Evolutionary conservation across 108 stramenopile species (phyloP).

Genomic region (Epipyxis sp.): DNA sequence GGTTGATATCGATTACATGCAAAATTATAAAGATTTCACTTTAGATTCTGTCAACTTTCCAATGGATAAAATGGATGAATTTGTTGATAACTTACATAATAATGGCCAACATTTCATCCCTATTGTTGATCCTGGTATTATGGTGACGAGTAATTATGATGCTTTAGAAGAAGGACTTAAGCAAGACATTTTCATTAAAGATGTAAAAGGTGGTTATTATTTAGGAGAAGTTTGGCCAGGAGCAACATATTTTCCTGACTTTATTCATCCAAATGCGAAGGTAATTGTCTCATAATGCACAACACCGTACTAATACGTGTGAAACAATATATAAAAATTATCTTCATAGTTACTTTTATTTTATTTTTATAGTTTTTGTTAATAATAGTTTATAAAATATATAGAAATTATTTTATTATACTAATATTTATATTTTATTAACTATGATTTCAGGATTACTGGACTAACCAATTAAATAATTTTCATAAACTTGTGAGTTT

Average conservation of each 20-base stretch:
- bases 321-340: too few species aligned
- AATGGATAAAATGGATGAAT: neutral
- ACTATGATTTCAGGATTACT: constrained; percentile 37
- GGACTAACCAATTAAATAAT: constrained; percentile 33
- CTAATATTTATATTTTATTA: too few species aligned
- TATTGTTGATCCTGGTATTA: constrained; percentile 47
- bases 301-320: neutral
- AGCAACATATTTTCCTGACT: constrained; percentile 39
- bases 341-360: too few species aligned
- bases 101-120: constrained; percentile 35
- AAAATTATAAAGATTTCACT: constrained; percentile 43
- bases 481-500: constrained; percentile 17
- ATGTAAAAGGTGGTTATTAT: constrained; percentile 33
- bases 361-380: too few species aligned
- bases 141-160: constrained; percentile 27
- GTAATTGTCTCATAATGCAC: too few species aligned
- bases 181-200: constrained; percentile 34
- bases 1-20: constrained; percentile 49
- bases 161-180: constrained; percentile 29
- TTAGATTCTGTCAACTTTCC: constrained; percentile 32
- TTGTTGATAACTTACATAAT: constrained; percentile 23
- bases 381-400: too few species aligned
- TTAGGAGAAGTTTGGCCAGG: constrained; percentile 46
- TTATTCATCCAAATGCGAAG: constrained; percentile 32
- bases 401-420: too few species aligned